These are phyloP conservation scores for Pythium folliculosum DNA, from an alignment of 352 stramenopile genomes.

Conservation along the genomic window DNA sequence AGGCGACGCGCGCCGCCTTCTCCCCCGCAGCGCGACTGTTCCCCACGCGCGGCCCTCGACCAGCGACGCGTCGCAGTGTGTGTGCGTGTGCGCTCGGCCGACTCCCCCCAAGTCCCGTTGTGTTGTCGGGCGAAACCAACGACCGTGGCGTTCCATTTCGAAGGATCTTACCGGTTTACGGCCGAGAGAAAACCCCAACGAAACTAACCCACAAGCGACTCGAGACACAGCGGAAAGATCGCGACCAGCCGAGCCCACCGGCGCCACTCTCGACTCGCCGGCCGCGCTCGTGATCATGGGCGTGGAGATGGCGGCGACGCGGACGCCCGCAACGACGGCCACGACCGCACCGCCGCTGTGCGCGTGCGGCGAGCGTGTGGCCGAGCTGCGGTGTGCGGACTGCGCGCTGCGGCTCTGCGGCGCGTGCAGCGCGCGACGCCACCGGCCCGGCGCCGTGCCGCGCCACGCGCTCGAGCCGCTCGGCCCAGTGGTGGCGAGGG, in stretches of 20 bases:
- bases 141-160: background rate
- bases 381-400: constrained; percentile 25
- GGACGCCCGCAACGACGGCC: background rate
- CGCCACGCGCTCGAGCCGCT: constrained; percentile 32
- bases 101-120: too few relatives aligned
- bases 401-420: constrained; percentile 45
- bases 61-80: constrained; percentile 4
- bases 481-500: too few relatives aligned
- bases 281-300: too few relatives aligned
- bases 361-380: constrained; percentile 27
- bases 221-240: background rate
- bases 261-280: too few relatives aligned
- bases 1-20: background rate
- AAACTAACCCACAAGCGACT: background rate
- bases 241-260: background rate
- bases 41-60: background rate
- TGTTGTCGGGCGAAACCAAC: too few relatives aligned
- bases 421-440: constrained; percentile 32
- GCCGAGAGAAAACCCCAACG: background rate
- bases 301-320: background rate
- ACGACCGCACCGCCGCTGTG: constrained; percentile 17
- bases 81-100: too few relatives aligned
- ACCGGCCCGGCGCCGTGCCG: constrained; percentile 40
- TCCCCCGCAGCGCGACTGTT: background rate
- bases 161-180: background rate